phyloP scores from a whole-genome alignment of 1,139 yeast species.

The Pichia sp. region DNA sequence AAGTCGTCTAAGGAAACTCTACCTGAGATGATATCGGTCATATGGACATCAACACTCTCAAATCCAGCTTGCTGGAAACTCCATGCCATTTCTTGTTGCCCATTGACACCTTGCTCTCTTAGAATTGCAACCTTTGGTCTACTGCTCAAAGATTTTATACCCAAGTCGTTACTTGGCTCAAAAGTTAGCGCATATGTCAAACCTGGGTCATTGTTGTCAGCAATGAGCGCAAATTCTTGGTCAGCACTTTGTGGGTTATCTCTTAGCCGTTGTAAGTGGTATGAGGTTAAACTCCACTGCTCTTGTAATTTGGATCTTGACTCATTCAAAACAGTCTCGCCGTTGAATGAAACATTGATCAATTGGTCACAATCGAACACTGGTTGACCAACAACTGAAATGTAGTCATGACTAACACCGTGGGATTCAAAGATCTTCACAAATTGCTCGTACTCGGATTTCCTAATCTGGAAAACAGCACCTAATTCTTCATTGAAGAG shows the following conservation, averaged over 20 bases:
- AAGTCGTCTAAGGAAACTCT: slow-evolving; percentile 70
- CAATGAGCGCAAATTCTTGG: slow-evolving; percentile 72
- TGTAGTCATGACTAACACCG: slow-evolving; percentile 53
- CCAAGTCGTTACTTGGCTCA: slow-evolving; percentile 45
- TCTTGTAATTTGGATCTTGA: slow-evolving; percentile 73
- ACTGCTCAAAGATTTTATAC: slow-evolving; percentile 30
- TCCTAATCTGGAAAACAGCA: slow-evolving; percentile 84
- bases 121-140: slow-evolving; percentile 91
- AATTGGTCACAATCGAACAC: slow-evolving; percentile 48
- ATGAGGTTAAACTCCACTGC: slow-evolving; percentile 85
- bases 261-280: slow-evolving; percentile 83
- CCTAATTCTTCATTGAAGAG: slow-evolving; percentile 94
- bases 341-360: slow-evolving; percentile 47
- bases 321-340: slow-evolving; percentile 43
- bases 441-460: slow-evolving; percentile 52
- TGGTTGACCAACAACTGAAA: slow-evolving; percentile 68
- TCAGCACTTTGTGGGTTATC: slow-evolving; percentile 90
- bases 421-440: slow-evolving; percentile 47
- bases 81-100: slow-evolving; percentile 99
- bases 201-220: slow-evolving; percentile 88
- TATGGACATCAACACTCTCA: slow-evolving; percentile 88
- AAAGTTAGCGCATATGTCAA: slow-evolving; percentile 73
- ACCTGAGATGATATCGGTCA: slow-evolving; percentile 86
- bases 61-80: slow-evolving; percentile 94
- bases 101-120: slow-evolving; percentile 98